Evolutionary conservation across 176 grass and related monocot species (phyloP).

Genomic region (Saccharum spontaneum): DNA sequence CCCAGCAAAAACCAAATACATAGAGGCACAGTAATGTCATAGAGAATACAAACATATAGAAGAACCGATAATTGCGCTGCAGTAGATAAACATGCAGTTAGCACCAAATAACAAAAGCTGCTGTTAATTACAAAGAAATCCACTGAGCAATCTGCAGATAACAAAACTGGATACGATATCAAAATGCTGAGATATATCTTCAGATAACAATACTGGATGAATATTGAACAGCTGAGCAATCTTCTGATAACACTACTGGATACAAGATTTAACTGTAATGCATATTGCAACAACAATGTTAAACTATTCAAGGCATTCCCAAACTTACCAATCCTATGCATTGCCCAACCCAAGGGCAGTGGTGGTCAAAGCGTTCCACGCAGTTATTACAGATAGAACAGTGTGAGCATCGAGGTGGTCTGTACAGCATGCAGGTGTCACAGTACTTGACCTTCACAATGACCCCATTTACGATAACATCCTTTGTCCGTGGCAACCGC

Average conservation of each 20-base stretch:
- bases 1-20: slow-evolving; percentile 89
- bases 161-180: neutral
- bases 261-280: neutral
- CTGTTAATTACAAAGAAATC: slow-evolving; percentile 6
- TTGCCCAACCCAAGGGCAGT: slow-evolving; percentile 96
- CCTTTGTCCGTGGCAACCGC: slow-evolving; percentile 72
- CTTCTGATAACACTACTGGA: neutral
- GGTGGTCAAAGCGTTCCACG: slow-evolving; percentile 94
- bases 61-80: slow-evolving; percentile 96
- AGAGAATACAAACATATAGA: slow-evolving; percentile 98
- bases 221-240: neutral
- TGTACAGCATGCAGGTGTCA: slow-evolving; percentile 94
- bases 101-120: neutral
- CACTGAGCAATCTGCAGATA: neutral
- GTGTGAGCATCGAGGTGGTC: slow-evolving; percentile 86
- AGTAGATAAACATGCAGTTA: slow-evolving; percentile 36
- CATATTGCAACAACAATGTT: neutral
- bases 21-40: slow-evolving; percentile 83
- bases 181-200: neutral
- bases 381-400: slow-evolving; percentile 98
- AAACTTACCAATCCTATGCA: slow-evolving; percentile 87
- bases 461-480: slow-evolving; percentile 78
- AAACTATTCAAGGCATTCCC: neutral
- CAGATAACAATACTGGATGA: neutral
- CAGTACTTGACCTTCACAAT: slow-evolving; percentile 90